phyloP scores from a whole-genome alignment of 2,329 filamentous ascomycete genomes.

The Pseudogymnoascus sp. region DNA sequence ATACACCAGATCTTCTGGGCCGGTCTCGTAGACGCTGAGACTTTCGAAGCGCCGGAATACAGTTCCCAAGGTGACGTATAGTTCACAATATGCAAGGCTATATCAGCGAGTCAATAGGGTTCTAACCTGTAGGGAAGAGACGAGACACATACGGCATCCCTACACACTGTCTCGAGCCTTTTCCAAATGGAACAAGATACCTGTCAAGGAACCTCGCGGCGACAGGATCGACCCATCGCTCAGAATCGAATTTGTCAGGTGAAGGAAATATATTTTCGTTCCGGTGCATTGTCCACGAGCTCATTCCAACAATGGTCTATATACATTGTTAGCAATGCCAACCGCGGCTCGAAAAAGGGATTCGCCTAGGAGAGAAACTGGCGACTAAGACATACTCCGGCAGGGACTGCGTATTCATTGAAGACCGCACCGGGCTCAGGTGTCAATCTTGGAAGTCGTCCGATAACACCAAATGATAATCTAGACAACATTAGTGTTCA shows the following conservation, averaged over 20 bases:
- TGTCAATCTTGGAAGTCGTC: too few species aligned
- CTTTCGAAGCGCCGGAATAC: too few species aligned
- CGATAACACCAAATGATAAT: too few species aligned
- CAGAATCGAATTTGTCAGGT: constrained; percentile 30
- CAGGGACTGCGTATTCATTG: constrained; percentile 27
- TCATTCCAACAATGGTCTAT: too few species aligned
- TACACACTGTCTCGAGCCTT: constrained; percentile 13
- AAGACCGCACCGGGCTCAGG: constrained; percentile 27
- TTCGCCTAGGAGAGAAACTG: too few species aligned
- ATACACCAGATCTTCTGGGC: constrained; percentile 25
- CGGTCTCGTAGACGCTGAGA: too few species aligned
- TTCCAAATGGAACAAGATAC: constrained; percentile 28
- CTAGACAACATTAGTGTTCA: too few species aligned
- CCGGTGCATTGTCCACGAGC: constrained; percentile 29
- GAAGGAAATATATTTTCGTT: constrained; percentile 29
- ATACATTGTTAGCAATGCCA: too few species aligned
- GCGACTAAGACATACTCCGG: too few species aligned
- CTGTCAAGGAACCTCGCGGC: constrained; percentile 22
- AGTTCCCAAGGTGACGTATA: constrained; percentile 30
- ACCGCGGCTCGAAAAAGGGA: too few species aligned
- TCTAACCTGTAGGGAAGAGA: too few species aligned
- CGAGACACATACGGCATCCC: constrained; percentile 13
- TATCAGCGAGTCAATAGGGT: too few species aligned
- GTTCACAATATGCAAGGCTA: constrained; percentile 31
- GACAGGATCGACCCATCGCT: constrained; percentile 26